Conservation (phyloP, 768 basidiomycete species). For the Harrya chromipes region DNA sequence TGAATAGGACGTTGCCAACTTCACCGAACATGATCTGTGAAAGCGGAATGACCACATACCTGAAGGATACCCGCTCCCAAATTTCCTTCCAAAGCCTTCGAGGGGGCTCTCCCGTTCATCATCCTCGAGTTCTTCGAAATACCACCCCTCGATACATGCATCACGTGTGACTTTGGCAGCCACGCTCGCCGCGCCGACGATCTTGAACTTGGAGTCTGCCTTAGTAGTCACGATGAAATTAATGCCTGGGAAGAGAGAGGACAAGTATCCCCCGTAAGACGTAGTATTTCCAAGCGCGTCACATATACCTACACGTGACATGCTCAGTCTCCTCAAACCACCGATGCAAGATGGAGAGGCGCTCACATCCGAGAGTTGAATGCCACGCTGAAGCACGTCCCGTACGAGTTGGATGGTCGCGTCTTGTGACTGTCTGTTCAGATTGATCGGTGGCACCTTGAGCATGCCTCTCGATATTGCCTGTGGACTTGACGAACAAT, state of each 20-base stretch:
- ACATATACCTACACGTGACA: constrained; percentile 70
- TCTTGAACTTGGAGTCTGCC: constrained; percentile 94
- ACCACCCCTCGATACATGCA: constrained; percentile 84
- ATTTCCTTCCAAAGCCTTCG: constrained; percentile 32
- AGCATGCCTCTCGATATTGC: constrained; percentile 93
- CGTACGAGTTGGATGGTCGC: constrained; percentile 88
- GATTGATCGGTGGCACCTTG: constrained; percentile 73
- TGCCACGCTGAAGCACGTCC: constrained; percentile 76
- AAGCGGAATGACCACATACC: constrained; percentile 40
- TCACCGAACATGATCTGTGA: neutral
- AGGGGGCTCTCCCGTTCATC: neutral
- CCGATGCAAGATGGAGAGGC: neutral
- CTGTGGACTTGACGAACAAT: constrained; percentile 60
- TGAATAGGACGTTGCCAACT: constrained; percentile 28
- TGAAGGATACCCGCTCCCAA: constrained; percentile 91
- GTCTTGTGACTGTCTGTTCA: constrained; percentile 85
- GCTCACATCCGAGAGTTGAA: constrained; percentile 75
- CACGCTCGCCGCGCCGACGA: constrained; percentile 97
- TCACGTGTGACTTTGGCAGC: constrained; percentile 97
- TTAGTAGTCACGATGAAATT: constrained; percentile 87
- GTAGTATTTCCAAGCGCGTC: constrained; percentile 90
- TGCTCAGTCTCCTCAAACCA: neutral
- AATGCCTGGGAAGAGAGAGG: constrained; percentile 77
- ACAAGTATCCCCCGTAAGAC: constrained; percentile 82
- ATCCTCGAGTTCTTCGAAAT: constrained; percentile 59